These are phyloP conservation scores for Volvox reticuliferus DNA, from an alignment of 139 green algal species.

Conservation along the genomic window DNA sequence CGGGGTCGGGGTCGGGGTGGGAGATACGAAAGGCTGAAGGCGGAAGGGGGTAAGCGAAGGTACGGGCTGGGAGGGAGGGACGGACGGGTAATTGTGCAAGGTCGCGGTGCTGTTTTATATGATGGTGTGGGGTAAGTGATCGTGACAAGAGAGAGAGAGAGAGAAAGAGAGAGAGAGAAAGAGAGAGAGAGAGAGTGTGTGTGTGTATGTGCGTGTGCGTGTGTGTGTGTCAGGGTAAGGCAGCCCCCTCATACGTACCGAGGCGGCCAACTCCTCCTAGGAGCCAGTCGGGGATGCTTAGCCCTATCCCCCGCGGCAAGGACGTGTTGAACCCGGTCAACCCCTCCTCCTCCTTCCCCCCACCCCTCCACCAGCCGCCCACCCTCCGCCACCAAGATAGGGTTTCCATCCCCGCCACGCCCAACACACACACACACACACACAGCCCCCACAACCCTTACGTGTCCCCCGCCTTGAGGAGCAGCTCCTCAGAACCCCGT, in stretches of 20 bases:
- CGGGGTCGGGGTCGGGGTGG: neutral
- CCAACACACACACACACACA: neutral
- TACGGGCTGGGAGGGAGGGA: neutral
- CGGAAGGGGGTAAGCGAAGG: neutral
- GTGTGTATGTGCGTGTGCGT: neutral
- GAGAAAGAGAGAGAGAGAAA: neutral
- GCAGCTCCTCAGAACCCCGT: slow-evolving; percentile 52
- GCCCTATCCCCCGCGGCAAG: no score
- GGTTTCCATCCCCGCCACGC: neutral
- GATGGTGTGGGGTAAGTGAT: neutral
- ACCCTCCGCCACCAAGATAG: no score
- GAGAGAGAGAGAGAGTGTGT: neutral
- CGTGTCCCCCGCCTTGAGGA: slow-evolving; percentile 44
- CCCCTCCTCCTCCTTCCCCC: neutral
- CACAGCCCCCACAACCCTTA: neutral
- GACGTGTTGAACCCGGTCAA: neutral
- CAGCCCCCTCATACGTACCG: no score
- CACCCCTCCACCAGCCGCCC: neutral
- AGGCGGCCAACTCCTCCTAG: no score
- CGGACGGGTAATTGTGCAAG: neutral
- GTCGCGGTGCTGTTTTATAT: neutral
- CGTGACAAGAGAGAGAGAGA: neutral
- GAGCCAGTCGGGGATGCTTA: no score
- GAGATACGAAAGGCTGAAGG: neutral
- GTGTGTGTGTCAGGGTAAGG: neutral